Base-by-base conservation (phyloP, 176 grass and related monocot species). In the Phoenix roebelenii region DNA sequence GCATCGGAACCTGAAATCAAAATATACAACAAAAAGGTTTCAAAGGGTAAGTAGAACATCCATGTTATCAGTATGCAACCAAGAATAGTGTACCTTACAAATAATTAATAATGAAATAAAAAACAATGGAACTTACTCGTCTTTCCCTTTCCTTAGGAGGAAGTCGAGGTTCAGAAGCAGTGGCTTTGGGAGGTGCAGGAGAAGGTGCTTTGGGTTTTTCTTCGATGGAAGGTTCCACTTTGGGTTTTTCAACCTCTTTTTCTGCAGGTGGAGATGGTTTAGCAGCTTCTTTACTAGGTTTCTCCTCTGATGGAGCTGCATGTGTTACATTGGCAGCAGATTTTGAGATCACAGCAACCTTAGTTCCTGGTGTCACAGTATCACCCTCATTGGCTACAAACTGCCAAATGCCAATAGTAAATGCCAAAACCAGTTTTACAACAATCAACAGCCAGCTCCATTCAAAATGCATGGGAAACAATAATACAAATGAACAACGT, bases 71-170 rank as follows among this genome's bases (percentile, higher is more conserved):
- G 1, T 35, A 35, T 35, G 32, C 7, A 9, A 10, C 7, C 7
- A 35, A 35, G 32, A 9, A 35, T 10, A 9, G 32, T 10, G 7
- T 9, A 35, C 6, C 32, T 35, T 35, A 35, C 32, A 35, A 10
- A 10, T 35, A 35, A 35, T 35, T 35, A 35, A 35, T 7, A 35
- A 35, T 35, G 6, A 35, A 35, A 35, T 0, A 9, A 1, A 35
- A 35, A 35, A 35, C 24, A 53, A 54, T 17, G 51, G 15, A 62
- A 35, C 83, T 73, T 89, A 98, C 93, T 68, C 93, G 66, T 28
- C 93, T 81, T 61, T 98, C 93, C 61, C 87, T 76, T 72, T 98
- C 93, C 76, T 88, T 98, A 17, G 93, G 93, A 69, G 93, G 93
- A 20, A 98, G 87, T 59, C 92, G 93, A 59, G 93, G 93, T 74